Evolutionary conservation across 75 land plant genomes (phyloP).

Genomic region (Selaginella tamariscina): DNA sequence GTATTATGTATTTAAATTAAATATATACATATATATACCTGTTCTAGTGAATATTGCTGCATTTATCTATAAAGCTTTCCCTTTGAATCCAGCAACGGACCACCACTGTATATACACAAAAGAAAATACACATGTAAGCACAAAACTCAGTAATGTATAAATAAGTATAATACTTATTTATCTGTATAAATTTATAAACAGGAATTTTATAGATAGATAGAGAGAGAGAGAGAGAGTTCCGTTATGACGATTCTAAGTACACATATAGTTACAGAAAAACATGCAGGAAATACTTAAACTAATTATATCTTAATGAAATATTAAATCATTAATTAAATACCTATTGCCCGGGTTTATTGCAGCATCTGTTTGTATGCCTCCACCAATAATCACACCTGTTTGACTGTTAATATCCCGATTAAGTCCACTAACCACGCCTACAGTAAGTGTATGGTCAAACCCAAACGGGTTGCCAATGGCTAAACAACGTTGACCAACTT

Average conservation of each 20-base stretch:
- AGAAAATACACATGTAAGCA: slow-evolving; percentile 2
- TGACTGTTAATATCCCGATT: slow-evolving; percentile 87
- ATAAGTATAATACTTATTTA: no score
- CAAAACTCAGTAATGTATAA: no score
- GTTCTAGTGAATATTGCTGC: slow-evolving; percentile 93
- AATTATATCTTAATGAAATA: no score
- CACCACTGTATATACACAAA: slow-evolving; percentile 48
- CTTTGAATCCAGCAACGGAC: slow-evolving; percentile 76
- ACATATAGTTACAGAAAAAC: no score
- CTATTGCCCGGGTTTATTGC: slow-evolving; percentile 97
- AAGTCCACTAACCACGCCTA: slow-evolving; percentile 85
- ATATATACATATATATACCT: slow-evolving; percentile 26
- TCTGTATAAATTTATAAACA: no score
- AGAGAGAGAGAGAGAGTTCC: no score
- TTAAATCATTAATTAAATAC: slow-evolving; percentile 21
- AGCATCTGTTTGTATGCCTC: slow-evolving; percentile 97
- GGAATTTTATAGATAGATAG: slow-evolving; percentile 1
- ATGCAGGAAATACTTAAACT: no score
- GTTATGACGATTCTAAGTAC: no score
- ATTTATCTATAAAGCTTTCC: slow-evolving; percentile 78
- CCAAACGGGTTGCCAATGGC: slow-evolving; percentile 99
- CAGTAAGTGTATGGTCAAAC: slow-evolving; percentile 93
- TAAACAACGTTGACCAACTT: slow-evolving; percentile 85
- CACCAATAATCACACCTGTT: slow-evolving; percentile 77
- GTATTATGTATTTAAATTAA: no score